Base-by-base conservation (phyloP, 169 alveolate species). In the Cryptosporidium viatorum region DNA sequence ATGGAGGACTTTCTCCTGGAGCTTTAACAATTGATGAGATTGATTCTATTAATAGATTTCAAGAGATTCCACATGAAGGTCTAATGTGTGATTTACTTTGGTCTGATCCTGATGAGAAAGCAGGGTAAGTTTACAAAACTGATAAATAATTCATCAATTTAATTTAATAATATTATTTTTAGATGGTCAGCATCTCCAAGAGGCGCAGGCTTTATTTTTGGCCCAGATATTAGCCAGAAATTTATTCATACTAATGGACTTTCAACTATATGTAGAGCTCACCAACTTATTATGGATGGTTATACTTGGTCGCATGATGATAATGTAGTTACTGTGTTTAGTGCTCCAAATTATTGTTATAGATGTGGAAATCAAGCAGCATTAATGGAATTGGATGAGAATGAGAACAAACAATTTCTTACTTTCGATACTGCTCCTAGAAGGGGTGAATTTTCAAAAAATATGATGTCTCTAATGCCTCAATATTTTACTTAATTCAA, bases 151-250 rank as follows among this genome's bases (percentile, higher is more conserved):
- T 70, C 7, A 1, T 59, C 21, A 5, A 5, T 26, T 18, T 48
- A 35, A 70, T 62, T 67, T 10, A 58, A 69, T 14, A 41, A 26
- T 71, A 55, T 86, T 43, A 67, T 23, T 39, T 41, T 62, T 33
- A 75, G 99, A 41, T 97, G 99, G 99, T 96, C 97, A 21, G 91
- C 95, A 39, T 93, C 97, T 59, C 99, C 99, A 10, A 93, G 99
- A 74, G 99, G 99, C 8, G 99, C 99, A 1, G 99, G 99, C 31
- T 98, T 95, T 91, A 94, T 97, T 75, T 98, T 98, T 86, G 99
- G 99, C 33, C 97, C 95, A 55, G 99, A 98, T 93, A 95, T 97
- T n/a, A 35, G 96, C 94, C 73, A 93, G 74, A 93, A 96, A 84
- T 98, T 98, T 92, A 94, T 95, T 71, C 97, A 96, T 50, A 84